These are phyloP conservation scores for Citrus medica DNA, from an alignment of 345 rosid genomes.

Conservation along the genomic window DNA sequence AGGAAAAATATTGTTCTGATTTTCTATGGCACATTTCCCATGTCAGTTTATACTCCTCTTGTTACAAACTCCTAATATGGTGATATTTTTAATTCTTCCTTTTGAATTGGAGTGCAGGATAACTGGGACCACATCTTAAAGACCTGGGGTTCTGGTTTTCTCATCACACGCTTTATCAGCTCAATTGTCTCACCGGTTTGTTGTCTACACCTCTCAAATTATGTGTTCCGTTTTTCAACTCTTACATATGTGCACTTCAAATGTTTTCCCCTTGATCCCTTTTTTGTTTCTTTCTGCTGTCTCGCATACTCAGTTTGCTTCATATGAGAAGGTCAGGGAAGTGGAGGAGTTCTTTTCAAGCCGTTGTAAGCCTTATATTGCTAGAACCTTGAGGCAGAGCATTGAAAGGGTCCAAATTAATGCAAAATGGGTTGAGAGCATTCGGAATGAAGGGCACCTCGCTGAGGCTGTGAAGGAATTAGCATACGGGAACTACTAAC, in stretches of 20 bases:
- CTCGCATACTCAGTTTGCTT: slow-evolving; percentile 59
- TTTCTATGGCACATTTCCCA: neutral
- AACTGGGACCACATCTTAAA: slow-evolving; percentile 72
- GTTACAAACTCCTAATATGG: neutral
- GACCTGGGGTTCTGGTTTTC: slow-evolving; percentile 74
- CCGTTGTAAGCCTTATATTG: slow-evolving; percentile 51
- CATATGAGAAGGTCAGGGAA: slow-evolving; percentile 73
- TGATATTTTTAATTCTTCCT: neutral
- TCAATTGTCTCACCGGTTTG: slow-evolving; percentile 77
- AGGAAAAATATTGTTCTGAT: neutral
- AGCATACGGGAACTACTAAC: slow-evolving; percentile 35
- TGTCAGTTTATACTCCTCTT: neutral
- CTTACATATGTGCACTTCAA: neutral
- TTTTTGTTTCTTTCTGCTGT: neutral
- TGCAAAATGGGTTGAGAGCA: slow-evolving; percentile 74
- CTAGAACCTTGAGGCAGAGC: slow-evolving; percentile 95
- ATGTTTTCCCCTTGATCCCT: neutral
- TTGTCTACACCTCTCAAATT: neutral
- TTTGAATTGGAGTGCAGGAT: slow-evolving; percentile 33
- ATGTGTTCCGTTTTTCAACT: neutral
- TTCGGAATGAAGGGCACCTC: slow-evolving; percentile 54
- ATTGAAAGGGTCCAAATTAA: slow-evolving; percentile 67
- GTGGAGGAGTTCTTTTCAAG: slow-evolving; percentile 77
- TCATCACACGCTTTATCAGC: slow-evolving; percentile 67
- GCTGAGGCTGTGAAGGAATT: slow-evolving; percentile 46